Evolutionary conservation across 164 flowering plant genomes (phyloP).

Genomic region (Houttuynia cordata): DNA sequence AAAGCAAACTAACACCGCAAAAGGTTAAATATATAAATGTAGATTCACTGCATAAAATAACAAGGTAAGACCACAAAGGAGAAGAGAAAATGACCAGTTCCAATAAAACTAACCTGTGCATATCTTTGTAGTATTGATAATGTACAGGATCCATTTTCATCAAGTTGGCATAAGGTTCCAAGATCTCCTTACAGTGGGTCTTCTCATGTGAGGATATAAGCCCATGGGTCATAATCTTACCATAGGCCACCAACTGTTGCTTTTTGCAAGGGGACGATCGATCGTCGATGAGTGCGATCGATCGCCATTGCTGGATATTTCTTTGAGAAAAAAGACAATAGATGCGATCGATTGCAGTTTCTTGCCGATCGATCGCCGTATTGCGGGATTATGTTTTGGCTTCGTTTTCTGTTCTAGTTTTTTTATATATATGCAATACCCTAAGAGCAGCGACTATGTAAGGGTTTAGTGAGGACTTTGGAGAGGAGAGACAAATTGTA

Average conservation of each 20-base stretch:
- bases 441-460: no score
- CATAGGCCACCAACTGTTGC: constrained; percentile 55
- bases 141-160: constrained; percentile 67
- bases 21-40: background rate
- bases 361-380: no score
- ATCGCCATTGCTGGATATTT: no score
- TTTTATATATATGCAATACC: no score
- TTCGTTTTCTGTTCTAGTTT: no score
- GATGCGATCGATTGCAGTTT: no score
- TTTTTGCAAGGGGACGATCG: no score
- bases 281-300: no score
- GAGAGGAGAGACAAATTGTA: no score
- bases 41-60: background rate
- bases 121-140: constrained; percentile 57
- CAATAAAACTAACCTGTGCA: constrained; percentile 45
- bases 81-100: constrained; percentile 38
- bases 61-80: background rate
- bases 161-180: constrained; percentile 45
- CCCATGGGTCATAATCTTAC: constrained; percentile 25
- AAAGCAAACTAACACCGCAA: background rate
- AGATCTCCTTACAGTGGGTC: constrained; percentile 45
- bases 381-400: no score
- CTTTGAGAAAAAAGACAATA: no score
- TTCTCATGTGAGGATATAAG: constrained; percentile 13
- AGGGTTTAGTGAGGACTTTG: no score